phyloP scores from a whole-genome alignment of 1,139 yeast species.

The Geotrichum macrosporum region DNA sequence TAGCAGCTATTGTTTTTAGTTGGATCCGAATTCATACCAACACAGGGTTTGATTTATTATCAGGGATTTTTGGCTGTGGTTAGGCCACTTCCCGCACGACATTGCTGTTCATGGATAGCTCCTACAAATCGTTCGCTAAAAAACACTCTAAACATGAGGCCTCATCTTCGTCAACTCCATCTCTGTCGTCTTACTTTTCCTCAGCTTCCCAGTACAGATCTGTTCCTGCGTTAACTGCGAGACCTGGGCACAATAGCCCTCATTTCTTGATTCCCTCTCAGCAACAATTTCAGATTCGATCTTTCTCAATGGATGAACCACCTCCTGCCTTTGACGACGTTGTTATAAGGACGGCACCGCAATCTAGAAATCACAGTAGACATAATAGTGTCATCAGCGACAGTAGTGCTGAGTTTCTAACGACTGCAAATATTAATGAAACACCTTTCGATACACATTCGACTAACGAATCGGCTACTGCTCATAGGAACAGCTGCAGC shows the following conservation, averaged over 20 bases:
- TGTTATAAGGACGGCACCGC: constrained; percentile 11
- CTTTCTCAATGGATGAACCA: constrained; percentile 15
- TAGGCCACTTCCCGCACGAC: too few relatives aligned
- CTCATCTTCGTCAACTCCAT: background rate
- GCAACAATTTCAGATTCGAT: background rate
- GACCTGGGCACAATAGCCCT: background rate
- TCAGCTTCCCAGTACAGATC: background rate
- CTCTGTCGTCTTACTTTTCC: too few relatives aligned
- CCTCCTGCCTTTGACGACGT: constrained; percentile 19
- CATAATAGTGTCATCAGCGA: constrained; percentile 8
- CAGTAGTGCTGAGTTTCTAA: too few relatives aligned
- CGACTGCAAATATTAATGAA: too few relatives aligned
- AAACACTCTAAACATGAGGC: background rate
- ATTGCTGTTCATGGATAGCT: background rate
- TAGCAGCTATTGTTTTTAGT: too few relatives aligned
- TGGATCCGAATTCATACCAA: too few relatives aligned
- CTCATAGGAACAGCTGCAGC: too few relatives aligned
- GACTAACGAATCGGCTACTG: too few relatives aligned
- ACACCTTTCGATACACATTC: too few relatives aligned
- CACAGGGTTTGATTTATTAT: background rate
- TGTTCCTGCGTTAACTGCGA: background rate
- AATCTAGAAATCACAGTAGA: constrained; percentile 13
- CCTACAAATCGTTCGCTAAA: background rate
- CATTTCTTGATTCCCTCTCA: background rate
- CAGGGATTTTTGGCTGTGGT: too few relatives aligned